These are phyloP conservation scores for Saitozyma podzolica DNA, from an alignment of 768 basidiomycete genomes.

Conservation along the genomic window DNA sequence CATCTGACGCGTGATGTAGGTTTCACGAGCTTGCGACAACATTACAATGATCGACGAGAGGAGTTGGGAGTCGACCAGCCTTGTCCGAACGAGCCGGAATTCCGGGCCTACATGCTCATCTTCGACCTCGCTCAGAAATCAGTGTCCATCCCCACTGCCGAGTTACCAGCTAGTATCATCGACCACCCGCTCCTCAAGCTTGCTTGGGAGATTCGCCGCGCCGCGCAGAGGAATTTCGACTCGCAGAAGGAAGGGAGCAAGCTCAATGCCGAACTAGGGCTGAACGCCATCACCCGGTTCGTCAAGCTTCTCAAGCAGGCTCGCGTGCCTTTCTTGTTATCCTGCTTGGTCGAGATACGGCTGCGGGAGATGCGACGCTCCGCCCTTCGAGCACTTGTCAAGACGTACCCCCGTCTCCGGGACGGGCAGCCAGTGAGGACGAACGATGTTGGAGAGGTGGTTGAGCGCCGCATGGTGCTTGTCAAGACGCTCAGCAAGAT, in stretches of 20 bases:
- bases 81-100: constrained; percentile 85
- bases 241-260: constrained; percentile 49
- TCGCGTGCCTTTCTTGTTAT: constrained; percentile 81
- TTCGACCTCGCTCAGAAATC: constrained; percentile 85
- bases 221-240: constrained; percentile 73
- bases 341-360: constrained; percentile 81
- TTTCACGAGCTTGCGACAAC: constrained; percentile 86
- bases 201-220: constrained; percentile 74
- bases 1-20: constrained; percentile 57
- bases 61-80: constrained; percentile 58
- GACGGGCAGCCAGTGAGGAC: constrained; percentile 21
- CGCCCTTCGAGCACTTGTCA: constrained; percentile 61
- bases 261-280: constrained; percentile 66
- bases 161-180: constrained; percentile 64
- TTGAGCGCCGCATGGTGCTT: constrained; percentile 45
- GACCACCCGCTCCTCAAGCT: constrained; percentile 75
- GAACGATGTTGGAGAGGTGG: constrained; percentile 59
- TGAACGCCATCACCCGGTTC: constrained; percentile 60
- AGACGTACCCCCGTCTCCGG: constrained; percentile 38
- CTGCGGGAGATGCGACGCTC: constrained; percentile 63
- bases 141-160: constrained; percentile 65
- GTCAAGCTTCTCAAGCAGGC: constrained; percentile 69
- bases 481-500: constrained; percentile 46
- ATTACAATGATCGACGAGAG: constrained; percentile 75
- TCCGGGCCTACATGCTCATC: constrained; percentile 91